phyloP scores from a whole-genome alignment of 768 basidiomycete species.

The Lentinula sp. region DNA sequence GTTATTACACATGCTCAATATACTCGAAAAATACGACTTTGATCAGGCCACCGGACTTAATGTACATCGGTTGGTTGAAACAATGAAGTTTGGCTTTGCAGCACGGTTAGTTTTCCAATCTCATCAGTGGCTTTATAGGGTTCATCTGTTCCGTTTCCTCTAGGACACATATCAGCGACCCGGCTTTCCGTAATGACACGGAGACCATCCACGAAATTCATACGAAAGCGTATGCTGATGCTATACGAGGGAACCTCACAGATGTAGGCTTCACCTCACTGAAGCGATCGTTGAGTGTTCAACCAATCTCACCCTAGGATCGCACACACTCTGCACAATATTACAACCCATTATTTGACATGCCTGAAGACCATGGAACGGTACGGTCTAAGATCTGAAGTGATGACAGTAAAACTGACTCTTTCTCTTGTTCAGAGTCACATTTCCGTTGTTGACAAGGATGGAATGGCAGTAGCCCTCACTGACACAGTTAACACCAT shows the following conservation, averaged over 20 bases:
- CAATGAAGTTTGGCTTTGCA: constrained; percentile 68
- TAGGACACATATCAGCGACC: constrained; percentile 83
- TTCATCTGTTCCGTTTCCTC: neutral
- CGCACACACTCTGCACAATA: constrained; percentile 75
- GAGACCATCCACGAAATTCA: constrained; percentile 56
- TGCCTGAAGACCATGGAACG: constrained; percentile 82
- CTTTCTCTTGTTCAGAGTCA: constrained; percentile 55
- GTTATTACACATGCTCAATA: constrained; percentile 88
- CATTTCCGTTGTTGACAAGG: constrained; percentile 71
- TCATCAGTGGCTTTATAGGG: neutral
- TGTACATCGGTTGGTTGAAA: constrained; percentile 78
- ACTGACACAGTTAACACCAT: constrained; percentile 88
- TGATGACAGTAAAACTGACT: neutral
- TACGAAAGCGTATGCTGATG: constrained; percentile 60
- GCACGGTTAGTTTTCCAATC: constrained; percentile 26
- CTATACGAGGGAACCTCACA: constrained; percentile 64
- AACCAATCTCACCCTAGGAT: constrained; percentile 41
- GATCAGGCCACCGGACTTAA: constrained; percentile 55
- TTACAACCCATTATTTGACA: constrained; percentile 79
- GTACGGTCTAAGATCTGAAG: constrained; percentile 30
- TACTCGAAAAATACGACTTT: constrained; percentile 69
- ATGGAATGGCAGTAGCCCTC: constrained; percentile 82
- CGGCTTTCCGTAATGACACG: constrained; percentile 53
- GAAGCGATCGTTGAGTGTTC: neutral
- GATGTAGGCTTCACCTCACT: constrained; percentile 50